phyloP scores from a whole-genome alignment of 305 asterid genomes.

The Coffea humblotiana region DNA sequence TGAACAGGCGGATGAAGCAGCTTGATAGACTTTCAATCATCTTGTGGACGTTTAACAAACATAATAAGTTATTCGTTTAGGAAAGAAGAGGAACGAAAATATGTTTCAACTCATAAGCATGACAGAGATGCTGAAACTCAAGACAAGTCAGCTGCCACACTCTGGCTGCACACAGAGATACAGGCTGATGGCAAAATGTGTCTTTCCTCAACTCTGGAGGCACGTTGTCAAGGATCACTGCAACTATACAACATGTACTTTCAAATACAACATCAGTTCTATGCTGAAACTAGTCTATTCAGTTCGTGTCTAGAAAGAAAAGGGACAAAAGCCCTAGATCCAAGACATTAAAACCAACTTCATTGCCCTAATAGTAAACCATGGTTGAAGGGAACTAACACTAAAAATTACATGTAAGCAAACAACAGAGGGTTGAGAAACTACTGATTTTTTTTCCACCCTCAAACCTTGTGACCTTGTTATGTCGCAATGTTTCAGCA shows the following conservation, averaged over 20 bases:
- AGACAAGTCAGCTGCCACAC: not conserved
- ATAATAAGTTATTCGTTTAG: not conserved
- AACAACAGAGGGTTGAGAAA: no score
- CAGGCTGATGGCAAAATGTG: not conserved
- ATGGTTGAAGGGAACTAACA: no score
- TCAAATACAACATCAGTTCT: not conserved
- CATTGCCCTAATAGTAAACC: no score
- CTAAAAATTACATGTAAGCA: no score
- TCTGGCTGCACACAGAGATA: not conserved
- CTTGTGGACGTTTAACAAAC: not conserved
- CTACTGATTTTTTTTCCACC: no score
- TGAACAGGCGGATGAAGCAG: not conserved
- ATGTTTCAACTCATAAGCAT: no score
- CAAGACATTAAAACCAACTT: no score
- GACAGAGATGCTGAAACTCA: not conserved
- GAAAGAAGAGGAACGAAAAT: not conserved
- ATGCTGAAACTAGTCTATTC: not conserved
- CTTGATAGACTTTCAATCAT: not conserved
- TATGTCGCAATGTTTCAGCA: not conserved
- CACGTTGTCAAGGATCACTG: not conserved
- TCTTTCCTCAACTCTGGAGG: not conserved
- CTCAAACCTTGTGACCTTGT: no score
- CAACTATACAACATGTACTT: not conserved
- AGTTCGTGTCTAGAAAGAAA: no score
- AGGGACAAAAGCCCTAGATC: no score